Base-by-base conservation (phyloP, 2,329 filamentous ascomycete species). In the Alternaria sp. region DNA sequence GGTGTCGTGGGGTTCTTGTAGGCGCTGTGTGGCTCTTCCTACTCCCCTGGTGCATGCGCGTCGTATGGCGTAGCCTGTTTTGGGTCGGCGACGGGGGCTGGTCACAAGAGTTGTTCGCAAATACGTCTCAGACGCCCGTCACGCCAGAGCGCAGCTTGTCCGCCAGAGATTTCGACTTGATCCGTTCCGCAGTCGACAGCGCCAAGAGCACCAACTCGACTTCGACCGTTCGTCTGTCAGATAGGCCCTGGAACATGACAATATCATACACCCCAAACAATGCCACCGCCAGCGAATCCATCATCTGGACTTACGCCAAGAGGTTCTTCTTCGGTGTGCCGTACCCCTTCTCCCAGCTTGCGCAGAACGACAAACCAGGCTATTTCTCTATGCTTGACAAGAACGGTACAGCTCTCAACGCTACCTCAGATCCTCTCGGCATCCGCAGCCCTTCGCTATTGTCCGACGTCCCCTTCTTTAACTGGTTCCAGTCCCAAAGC, bases 21-120 rank as follows among this genome's bases (percentile, higher is more conserved):
- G 85, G 87, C 11, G 89, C 89, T 56, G 92, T 99, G 22, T 99
- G 96, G 95, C 84, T 97, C 22, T 88, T 91, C 51, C 89, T 91
- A 82, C 84, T 99, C 47, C 95, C 95, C 2, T 97, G 92, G 81
- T 88, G 91, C 47, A 96, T 98, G 86, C 88, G 96, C 70, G 90
- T 91, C 38, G 89, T 96, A 47, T 99, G 95, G 96, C 88, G 94
- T 39, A 91, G 93, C 62, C 85, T 98, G 67, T 98, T 99, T 81
- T 99, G 94, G 93, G 83, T 97, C 63, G 94, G 91, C 61, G 94
- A 97, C 77, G 84, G 92, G 81, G 84, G 92, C 32, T 89, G 87
- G 86, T 80, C 82, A 39, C 75, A 77, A 52, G 81, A 83, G n/a
- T 60, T 77, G 32, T 71, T 82, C 16, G 12, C 57, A 5, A 62